These are phyloP conservation scores for Boletus bicolor DNA, from an alignment of 768 basidiomycete genomes.

Conservation along the genomic window DNA sequence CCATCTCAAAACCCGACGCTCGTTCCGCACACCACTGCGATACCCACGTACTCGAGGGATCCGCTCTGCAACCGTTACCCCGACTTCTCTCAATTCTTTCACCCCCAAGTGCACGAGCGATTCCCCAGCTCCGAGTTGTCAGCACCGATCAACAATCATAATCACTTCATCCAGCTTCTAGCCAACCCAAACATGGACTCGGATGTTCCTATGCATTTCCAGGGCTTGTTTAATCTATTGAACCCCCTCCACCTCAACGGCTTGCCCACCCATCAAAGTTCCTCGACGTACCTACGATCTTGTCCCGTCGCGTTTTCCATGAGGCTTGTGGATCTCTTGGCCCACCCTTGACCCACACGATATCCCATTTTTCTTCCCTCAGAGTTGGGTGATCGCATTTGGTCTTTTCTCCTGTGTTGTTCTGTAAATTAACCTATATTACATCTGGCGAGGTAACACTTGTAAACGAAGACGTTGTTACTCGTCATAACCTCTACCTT, in stretches of 20 bases:
- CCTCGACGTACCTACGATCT: background rate
- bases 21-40: background rate
- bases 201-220: background rate
- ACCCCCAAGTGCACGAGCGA: slow-evolving; percentile 13
- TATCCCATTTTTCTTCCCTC: background rate
- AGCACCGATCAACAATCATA: background rate
- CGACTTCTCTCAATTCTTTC: slow-evolving; percentile 33
- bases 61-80: slow-evolving; percentile 32
- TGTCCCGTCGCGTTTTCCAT: slow-evolving; percentile 20
- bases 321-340: slow-evolving; percentile 18
- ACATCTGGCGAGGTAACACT: background rate
- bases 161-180: background rate
- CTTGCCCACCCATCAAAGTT: background rate
- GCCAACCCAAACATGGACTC: background rate
- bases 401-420: background rate
- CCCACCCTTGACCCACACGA: background rate
- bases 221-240: background rate
- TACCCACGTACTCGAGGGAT: slow-evolving; percentile 29
- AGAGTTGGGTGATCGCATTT: background rate
- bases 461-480: slow-evolving; percentile 5
- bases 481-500: background rate
- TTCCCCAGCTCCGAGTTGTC: background rate
- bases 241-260: background rate
- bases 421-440: slow-evolving; percentile 10
- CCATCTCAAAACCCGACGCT: background rate